A percentile compares a stretch with the other conserved stretches of the same genome.
Evolutionary conservation across 805 yeast species (phyloP).

Genomic region (Myxozyma mucilagina): DNA sequence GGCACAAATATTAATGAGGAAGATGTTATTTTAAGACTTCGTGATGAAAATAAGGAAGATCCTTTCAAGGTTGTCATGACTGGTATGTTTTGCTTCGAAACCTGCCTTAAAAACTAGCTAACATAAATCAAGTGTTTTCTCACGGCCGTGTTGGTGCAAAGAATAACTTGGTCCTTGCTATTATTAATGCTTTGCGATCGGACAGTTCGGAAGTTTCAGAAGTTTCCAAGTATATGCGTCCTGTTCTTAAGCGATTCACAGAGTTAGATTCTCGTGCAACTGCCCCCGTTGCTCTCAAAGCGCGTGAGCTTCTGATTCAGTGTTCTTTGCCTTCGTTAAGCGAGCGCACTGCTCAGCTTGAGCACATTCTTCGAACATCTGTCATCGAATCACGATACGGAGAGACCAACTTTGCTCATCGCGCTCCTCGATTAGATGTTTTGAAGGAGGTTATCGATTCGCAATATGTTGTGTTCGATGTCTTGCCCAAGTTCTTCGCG

Average conservation of each 20-base stretch:
- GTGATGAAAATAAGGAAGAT: constrained; percentile 83
- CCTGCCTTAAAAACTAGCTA: background rate
- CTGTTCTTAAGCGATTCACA: constrained; percentile 73
- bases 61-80: constrained; percentile 66
- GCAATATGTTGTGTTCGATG: constrained; percentile 94
- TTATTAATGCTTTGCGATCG: constrained; percentile 71
- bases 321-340: constrained; percentile 94
- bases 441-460: constrained; percentile 94
- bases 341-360: constrained; percentile 96
- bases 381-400: constrained; percentile 91
- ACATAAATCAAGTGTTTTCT: constrained; percentile 56
- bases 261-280: constrained; percentile 87
- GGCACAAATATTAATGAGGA: constrained; percentile 81
- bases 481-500: constrained; percentile 84
- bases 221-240: constrained; percentile 67
- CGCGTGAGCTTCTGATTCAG: constrained; percentile 93
- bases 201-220: constrained; percentile 24
- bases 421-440: constrained; percentile 76
- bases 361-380: constrained; percentile 88
- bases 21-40: constrained; percentile 78
- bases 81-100: constrained; percentile 12
- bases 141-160: constrained; percentile 93
- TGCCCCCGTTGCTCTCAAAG: constrained; percentile 91
- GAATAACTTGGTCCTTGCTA: constrained; percentile 84
- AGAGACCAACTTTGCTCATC: constrained; percentile 70